Base-by-base conservation (phyloP, 2,329 filamentous ascomycete species). In the Macrophomina tecta region DNA sequence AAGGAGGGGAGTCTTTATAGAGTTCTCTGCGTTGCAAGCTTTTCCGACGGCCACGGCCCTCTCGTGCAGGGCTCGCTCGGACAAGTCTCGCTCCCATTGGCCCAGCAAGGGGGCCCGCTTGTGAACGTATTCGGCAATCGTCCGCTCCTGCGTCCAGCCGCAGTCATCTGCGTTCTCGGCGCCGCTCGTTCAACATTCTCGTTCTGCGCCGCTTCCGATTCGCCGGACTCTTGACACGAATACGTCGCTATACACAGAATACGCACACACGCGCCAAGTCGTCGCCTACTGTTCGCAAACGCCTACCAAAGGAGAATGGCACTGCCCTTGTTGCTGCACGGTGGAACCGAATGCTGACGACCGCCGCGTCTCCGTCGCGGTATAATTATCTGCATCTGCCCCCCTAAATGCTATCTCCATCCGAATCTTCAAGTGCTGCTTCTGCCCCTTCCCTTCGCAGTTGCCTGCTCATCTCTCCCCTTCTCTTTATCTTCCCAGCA, bases 261-360 rank as follows among this genome's bases (percentile, higher is more conserved):
- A 61, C 56, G 56, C 56, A 23, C 30, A 60, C 55, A 62, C 58
- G n/a, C 32, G 18, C 53, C 34, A 56, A 14, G 53, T 18, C 28
- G 51, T 30, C 48, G 18, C 36, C 53, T 32, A 32, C 12, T 60
- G 55, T 18, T 60, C 55, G 16, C 42, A 45, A n/a, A 5, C 34
- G 30, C 52, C n/a, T 8, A 18, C 34, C 8, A 38, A 42, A 58
- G n/a, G 18, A 45, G 36, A 8, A 23, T 38, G 42, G 23, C 16
- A 23, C 30, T 40, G 42, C 16, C 56, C 42, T 75, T 36, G 11
- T 11, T 40, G 23, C 36, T 42, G 36, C 36, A 16, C 23, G 23
- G 23, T 45, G 11, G 11, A 12, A 9, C n/a, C 38, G 53, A 30
- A 28, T 14, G 53, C 53, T 46, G 42, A 46, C 34, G 42, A 3